These are phyloP conservation scores for Isabelozyma gotoi DNA, from an alignment of 805 yeast genomes.

Conservation along the genomic window DNA sequence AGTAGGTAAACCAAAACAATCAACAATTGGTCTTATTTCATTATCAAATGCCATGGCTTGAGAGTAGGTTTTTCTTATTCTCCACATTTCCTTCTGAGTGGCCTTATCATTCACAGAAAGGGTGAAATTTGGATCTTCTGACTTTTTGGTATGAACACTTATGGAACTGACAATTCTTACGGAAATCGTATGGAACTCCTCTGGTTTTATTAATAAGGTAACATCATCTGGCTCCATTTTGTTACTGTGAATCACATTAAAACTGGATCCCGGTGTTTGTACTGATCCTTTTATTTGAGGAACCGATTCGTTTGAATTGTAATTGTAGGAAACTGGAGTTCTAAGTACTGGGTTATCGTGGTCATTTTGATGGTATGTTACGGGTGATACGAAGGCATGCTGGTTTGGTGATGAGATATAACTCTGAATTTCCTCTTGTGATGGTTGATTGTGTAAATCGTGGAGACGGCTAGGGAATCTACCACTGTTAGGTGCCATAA, in stretches of 20 bases:
- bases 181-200: constrained; percentile 51
- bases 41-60: constrained; percentile 64
- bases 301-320: neutral
- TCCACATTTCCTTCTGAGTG: constrained; percentile 69
- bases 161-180: constrained; percentile 52
- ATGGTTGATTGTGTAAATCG: constrained; percentile 2
- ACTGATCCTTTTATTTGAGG: constrained; percentile 3
- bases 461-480: constrained; percentile 1
- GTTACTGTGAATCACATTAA: constrained; percentile 19
- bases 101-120: constrained; percentile 65
- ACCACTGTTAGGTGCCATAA: constrained; percentile 2
- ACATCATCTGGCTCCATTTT: constrained; percentile 39
- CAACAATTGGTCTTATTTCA: constrained; percentile 51
- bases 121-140: constrained; percentile 60
- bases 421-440: constrained; percentile 8
- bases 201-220: constrained; percentile 57
- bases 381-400: constrained; percentile 2
- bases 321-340: constrained; percentile 5
- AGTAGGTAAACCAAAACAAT: constrained; percentile 55
- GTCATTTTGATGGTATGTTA: neutral
- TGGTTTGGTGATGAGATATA: constrained; percentile 15
- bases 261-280: constrained; percentile 1
- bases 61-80: constrained; percentile 60
- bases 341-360: neutral
- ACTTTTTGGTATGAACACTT: constrained; percentile 31